Percentiles rank a stretch among this genome's conserved stretches.
Conservation (phyloP, 495 filamentous ascomycete genomes). For the Penicillium tannophilum region DNA sequence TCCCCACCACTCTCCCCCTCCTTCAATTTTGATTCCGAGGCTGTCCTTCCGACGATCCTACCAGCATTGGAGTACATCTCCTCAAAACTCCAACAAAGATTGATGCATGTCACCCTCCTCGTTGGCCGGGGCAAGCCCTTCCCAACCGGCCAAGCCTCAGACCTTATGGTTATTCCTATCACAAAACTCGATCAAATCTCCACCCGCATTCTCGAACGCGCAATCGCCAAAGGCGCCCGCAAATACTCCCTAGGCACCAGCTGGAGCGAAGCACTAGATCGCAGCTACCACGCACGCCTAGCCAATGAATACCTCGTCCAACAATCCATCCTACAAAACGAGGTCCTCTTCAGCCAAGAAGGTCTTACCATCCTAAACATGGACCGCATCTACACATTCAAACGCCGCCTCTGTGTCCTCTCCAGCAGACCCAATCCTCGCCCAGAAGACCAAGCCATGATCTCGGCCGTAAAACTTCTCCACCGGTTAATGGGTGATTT, state of each 20-base stretch:
- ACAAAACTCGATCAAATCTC: slow-evolving; percentile 40
- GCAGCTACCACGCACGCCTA: slow-evolving; percentile 40
- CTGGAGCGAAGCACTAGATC: slow-evolving; percentile 45
- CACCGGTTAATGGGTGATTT: slow-evolving; percentile 63
- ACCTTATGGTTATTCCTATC: slow-evolving; percentile 50
- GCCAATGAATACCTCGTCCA: slow-evolving; percentile 58
- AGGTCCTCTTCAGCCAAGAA: slow-evolving; percentile 69
- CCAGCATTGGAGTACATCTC: slow-evolving; percentile 54
- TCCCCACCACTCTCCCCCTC: slow-evolving; percentile 46
- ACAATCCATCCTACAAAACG: slow-evolving; percentile 67
- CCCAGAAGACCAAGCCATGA: slow-evolving; percentile 41
- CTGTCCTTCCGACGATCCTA: slow-evolving; percentile 41
- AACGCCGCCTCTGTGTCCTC: slow-evolving; percentile 62
- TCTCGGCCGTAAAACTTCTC: slow-evolving; percentile 57
- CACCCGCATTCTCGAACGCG: slow-evolving; percentile 42
- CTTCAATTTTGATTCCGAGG: slow-evolving; percentile 48
- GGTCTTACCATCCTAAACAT: slow-evolving; percentile 67
- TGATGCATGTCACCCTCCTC: slow-evolving; percentile 51
- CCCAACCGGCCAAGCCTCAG: slow-evolving; percentile 43
- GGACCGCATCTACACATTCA: slow-evolving; percentile 75
- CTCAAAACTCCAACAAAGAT: slow-evolving; percentile 45
- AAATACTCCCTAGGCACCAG: slow-evolving; percentile 48
- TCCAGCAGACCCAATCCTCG: slow-evolving; percentile 35
- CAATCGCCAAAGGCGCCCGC: slow-evolving; percentile 42
- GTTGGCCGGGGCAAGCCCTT: slow-evolving; percentile 50